Evolutionary conservation across 306 rosid genomes (phyloP), one percentile per base, ranked within the genome.

Genomic region (Lathyrus tuberosus): DNA sequence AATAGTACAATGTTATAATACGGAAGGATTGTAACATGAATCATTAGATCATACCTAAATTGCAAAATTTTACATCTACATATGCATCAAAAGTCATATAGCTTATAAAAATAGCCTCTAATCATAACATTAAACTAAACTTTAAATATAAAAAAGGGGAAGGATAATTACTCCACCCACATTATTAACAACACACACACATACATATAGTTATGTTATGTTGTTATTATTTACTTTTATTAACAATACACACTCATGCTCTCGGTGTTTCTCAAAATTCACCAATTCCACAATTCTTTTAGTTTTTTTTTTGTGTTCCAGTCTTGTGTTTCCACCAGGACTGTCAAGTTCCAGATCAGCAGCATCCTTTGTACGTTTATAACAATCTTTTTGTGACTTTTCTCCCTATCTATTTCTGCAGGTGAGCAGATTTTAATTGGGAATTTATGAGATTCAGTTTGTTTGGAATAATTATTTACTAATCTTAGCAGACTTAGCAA

Each of bases 201-300:
- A n/a, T n/a, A n/a, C n/a, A n/a, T n/a, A n/a, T n/a, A n/a, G n/a
- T n/a, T n/a, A n/a, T n/a, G n/a, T n/a, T n/a, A n/a, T n/a, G n/a
- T n/a, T n/a, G n/a, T n/a, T n/a, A n/a, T n/a, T n/a, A n/a, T n/a
- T n/a, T n/a, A n/a, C n/a, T n/a, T n/a, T n/a, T n/a, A n/a, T n/a
- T n/a, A n/a, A n/a, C n/a, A n/a, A n/a, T n/a, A n/a, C n/a, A n/a
- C n/a, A n/a, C 46, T 89, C 94, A 66, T 79, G 89, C 76, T 80
- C 88, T 49, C 87, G 75, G 14, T 82, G 81, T 80, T 81, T 86
- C 75, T 82, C 96, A 51, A 82, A 80, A 77, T 77, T 87, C 2
- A 97, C 80, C 73, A 93, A 80, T 73, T 90, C 97, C 76, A 78
- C 90, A 40, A 93, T 93, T 78, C 91, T 88, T 80, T 88, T 93